phyloP scores from a whole-genome alignment of 257 asterid species.

The Solanum gandarillasii region DNA sequence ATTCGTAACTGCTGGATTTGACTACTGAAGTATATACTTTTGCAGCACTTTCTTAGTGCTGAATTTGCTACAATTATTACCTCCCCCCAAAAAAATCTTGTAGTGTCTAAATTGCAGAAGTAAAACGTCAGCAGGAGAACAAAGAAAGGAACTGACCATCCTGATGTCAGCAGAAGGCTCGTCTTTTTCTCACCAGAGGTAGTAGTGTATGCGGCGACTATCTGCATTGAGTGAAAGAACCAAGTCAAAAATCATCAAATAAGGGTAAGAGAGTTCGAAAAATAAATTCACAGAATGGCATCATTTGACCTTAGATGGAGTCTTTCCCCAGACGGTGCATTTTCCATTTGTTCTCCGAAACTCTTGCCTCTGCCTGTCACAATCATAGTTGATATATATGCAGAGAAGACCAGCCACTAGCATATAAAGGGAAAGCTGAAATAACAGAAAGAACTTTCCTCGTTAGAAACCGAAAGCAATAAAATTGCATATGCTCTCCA shows the following conservation, averaged over 20 bases:
- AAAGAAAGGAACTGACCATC: constrained; percentile 55
- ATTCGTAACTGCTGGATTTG: neutral
- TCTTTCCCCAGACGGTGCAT: constrained; percentile 89
- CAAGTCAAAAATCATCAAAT: neutral
- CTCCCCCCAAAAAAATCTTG: neutral
- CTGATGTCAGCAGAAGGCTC: constrained; percentile 82
- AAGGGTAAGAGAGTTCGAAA: neutral
- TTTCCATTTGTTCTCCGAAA: constrained; percentile 90
- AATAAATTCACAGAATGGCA: neutral
- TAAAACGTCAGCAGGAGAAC: neutral
- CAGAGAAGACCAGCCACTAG: constrained; percentile 77
- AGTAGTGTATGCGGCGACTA: constrained; percentile 80
- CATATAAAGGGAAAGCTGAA: constrained; percentile 65
- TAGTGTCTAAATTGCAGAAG: neutral
- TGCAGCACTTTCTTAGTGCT: neutral
- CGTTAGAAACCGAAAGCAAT: neutral
- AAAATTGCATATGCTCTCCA: neutral
- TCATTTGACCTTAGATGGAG: constrained; percentile 78
- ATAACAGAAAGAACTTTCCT: neutral
- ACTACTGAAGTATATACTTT: neutral
- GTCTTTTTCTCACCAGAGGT: constrained; percentile 66
- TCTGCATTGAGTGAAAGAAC: constrained; percentile 22
- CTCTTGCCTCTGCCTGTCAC: constrained; percentile 95
- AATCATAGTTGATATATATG: constrained; percentile 85
- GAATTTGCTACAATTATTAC: neutral